Base-by-base conservation (phyloP, 2,329 filamentous ascomycete genomes). In the Dothistroma septosporum region DNA sequence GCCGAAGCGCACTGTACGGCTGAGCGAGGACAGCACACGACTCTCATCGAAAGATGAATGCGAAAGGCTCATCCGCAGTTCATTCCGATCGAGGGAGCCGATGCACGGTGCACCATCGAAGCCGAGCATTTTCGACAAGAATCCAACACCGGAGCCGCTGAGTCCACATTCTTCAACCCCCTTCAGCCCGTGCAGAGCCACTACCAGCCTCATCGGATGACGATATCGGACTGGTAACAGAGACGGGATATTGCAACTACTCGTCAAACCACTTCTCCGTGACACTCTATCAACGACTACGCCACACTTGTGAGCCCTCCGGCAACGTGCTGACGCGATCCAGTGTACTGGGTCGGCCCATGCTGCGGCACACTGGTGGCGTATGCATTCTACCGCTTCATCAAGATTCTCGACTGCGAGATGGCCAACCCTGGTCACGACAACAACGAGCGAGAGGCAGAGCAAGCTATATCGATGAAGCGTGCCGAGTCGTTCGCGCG, bases 381-480 rank as follows among this genome's bases (percentile, higher is more conserved):
- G 1, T 68, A 65, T 19, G 66, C 64, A 5, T 72, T 72, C 59
- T 72, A 70, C 61, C 69, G 70, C 31, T 65, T 70, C 49, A 64
- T 70, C 59, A 67, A 70, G 57, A 58, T 65, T 12, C 59, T 71
- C 19, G 68, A 70, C 53, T 72, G 71, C 59, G 66, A 68, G 64
- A 70, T 63, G 37, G 70, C 69, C 21, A 72, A 72, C 53, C 67
- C 67, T 16, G 53, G 58, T 5, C 58, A 60, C 32, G 58, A 60
- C 41, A 21, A 59, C 16, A 41, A 50, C 10, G 57, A 50, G 16
- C 33, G 37, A 24, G 57, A 59, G 35, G 56, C 56, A 21, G 56
- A 58, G 33, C 31, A 33, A 32, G 57, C 49, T 31, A n/a, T 16
- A 9, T 53, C 35, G 24, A 53, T 53, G 24, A 59, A 59, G 57